These are phyloP conservation scores for Malassezia equina DNA, from an alignment of 1,284 basidiomycete species.

Conservation along the genomic window DNA sequence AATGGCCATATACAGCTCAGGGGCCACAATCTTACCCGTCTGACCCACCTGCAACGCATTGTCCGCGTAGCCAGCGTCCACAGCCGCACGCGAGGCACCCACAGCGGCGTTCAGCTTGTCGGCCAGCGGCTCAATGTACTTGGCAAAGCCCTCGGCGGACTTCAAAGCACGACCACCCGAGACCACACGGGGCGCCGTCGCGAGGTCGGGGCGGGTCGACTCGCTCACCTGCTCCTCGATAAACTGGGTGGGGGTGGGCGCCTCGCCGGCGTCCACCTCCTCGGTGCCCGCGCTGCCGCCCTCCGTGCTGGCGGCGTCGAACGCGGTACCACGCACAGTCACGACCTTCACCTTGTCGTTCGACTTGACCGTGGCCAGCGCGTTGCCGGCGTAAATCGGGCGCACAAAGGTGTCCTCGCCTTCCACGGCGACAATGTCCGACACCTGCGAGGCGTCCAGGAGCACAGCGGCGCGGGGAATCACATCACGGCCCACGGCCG, in stretches of 20 bases:
- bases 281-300: conserved; percentile 57
- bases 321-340: conserved; percentile 90
- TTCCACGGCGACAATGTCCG: conserved; percentile 84
- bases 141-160: conserved; percentile 81
- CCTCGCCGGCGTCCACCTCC: conserved; percentile 61
- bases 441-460: conserved; percentile 62
- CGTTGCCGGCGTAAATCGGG: conserved; percentile 96
- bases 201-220: conserved; percentile 86
- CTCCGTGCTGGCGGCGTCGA: conserved; percentile 57
- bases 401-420: conserved; percentile 70
- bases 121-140: conserved; percentile 80
- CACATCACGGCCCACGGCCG: conserved; percentile 62
- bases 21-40: conserved; percentile 73
- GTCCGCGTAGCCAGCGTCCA: conserved; percentile 95
- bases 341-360: conserved; percentile 78
- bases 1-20: conserved; percentile 86
- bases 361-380: conserved; percentile 81
- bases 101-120: conserved; percentile 89
- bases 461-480: conserved; percentile 77
- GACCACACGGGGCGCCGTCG: conserved; percentile 74
- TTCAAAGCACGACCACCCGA: conserved; percentile 94
- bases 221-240: conserved; percentile 74
- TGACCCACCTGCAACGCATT: conserved; percentile 97
- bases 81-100: conserved; percentile 90
- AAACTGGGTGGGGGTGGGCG: conserved; percentile 55